Percentiles rank a stretch among this genome's conserved stretches.
These are phyloP conservation scores for Pichia sp. DNA, from an alignment of 1,139 yeast genomes.

Conservation along the genomic window DNA sequence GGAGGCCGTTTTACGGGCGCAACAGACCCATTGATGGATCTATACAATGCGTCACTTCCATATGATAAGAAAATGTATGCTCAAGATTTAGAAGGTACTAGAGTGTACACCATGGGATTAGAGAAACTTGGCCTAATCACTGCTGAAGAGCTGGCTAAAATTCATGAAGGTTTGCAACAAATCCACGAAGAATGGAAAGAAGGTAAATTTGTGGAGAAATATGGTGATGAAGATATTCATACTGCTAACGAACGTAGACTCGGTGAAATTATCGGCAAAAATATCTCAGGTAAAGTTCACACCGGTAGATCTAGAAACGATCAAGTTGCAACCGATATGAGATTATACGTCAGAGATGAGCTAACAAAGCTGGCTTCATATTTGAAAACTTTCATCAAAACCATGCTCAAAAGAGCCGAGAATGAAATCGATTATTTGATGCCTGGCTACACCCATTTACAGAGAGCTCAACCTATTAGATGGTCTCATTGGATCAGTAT, in stretches of 20 bases:
- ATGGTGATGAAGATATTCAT: conserved; percentile 96
- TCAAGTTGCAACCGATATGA: conserved; percentile 97
- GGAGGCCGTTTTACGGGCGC: conserved; percentile 99
- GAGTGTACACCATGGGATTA: conserved; percentile 85
- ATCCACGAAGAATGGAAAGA: conserved; percentile 76
- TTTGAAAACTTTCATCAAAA: conserved; percentile 54
- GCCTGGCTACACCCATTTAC: conserved; percentile 99
- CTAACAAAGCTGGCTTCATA: conserved; percentile 51
- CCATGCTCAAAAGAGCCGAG: conserved; percentile 68
- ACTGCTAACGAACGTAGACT: conserved; percentile 97
- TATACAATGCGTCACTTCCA: conserved; percentile 93
- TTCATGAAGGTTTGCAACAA: conserved; percentile 69
- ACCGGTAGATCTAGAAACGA: conserved; percentile 98
- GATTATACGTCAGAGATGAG: conserved; percentile 82
- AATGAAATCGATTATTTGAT: conserved; percentile 82
- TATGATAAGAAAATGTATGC: conserved; percentile 92
- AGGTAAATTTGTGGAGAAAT: conserved; percentile 69
- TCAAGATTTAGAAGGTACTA: conserved; percentile 90
- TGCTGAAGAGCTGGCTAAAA: conserved; percentile 60
- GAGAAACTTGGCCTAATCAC: conserved; percentile 69
- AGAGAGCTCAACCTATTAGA: conserved; percentile 97
- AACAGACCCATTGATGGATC: conserved; percentile 94
- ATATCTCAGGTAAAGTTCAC: conserved; percentile 94
- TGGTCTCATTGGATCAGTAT: conserved; percentile 98
- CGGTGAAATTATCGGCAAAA: conserved; percentile 90